These are phyloP conservation scores for Leptodontidium sp. DNA, from an alignment of 2,329 filamentous ascomycete species.

Conservation along the genomic window DNA sequence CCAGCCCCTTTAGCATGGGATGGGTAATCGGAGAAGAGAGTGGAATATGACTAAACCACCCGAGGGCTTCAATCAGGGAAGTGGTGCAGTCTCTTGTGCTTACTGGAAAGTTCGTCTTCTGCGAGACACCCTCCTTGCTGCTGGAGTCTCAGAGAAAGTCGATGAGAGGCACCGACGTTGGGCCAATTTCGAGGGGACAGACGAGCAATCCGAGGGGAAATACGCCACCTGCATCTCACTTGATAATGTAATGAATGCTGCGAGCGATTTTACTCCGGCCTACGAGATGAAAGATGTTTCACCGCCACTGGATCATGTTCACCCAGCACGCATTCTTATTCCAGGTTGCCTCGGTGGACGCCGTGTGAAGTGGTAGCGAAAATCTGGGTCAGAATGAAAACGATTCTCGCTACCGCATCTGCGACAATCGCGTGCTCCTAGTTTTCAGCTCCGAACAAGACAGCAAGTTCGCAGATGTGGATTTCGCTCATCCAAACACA, in stretches of 20 bases:
- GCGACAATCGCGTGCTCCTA: conserved; percentile 18
- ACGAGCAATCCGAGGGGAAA: conserved; percentile 32
- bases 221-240: conserved; percentile 51
- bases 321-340: conserved; percentile 52
- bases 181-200: too few relatives aligned
- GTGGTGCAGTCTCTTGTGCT: too few relatives aligned
- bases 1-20: too few relatives aligned
- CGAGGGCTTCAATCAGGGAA: too few relatives aligned
- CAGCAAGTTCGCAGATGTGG: conserved; percentile 30
- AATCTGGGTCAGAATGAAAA: conserved; percentile 53
- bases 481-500: conserved; percentile 21
- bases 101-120: too few relatives aligned
- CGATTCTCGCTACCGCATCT: conserved; percentile 23
- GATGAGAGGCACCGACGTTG: too few relatives aligned
- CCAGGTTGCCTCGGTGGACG: conserved; percentile 55
- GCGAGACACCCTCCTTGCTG: too few relatives aligned
- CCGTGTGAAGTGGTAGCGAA: conserved; percentile 57
- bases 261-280: conserved; percentile 52
- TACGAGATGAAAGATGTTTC: conserved; percentile 56
- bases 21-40: too few relatives aligned
- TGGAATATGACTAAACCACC: too few relatives aligned
- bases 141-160: too few relatives aligned
- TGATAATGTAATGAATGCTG: conserved; percentile 56
- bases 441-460: conserved; percentile 43
- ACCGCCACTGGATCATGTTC: conserved; percentile 56